A percentile compares a stretch with the other conserved stretches of the same genome.
Conservation (phyloP, 1,284 basidiomycete genomes). For the Stygiomarasmius scandens region DNA sequence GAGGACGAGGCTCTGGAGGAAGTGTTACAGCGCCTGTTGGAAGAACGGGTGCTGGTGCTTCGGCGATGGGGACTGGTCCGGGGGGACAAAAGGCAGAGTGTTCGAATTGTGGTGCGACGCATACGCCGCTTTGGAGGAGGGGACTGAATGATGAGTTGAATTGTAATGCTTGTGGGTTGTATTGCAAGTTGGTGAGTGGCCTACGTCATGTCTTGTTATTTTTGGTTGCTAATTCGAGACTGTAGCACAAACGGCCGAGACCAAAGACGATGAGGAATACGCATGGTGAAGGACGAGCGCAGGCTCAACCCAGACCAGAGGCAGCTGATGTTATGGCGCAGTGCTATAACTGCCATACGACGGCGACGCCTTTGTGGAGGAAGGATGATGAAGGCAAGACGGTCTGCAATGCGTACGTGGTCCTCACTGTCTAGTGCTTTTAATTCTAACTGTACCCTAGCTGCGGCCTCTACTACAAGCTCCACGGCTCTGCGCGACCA, state of each 20-base stretch:
- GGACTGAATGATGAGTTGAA: constrained; percentile 84
- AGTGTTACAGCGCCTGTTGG: constrained; percentile 2
- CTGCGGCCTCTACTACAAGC: constrained; percentile 63
- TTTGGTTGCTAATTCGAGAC: constrained; percentile 13
- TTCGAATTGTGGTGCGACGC: constrained; percentile 81
- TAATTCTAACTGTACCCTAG: constrained; percentile 24
- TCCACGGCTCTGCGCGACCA: constrained; percentile 78
- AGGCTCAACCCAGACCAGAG: constrained; percentile 60
- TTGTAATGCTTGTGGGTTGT: constrained; percentile 81
- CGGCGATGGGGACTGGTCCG: constrained; percentile 33
- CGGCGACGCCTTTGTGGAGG: constrained; percentile 88
- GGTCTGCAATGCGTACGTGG: constrained; percentile 83
- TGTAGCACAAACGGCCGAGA: constrained; percentile 77
- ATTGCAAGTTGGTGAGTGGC: constrained; percentile 71
- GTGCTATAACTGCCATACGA: constrained; percentile 90
- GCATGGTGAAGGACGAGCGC: constrained; percentile 67
- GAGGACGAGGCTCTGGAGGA: not conserved
- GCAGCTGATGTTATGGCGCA: constrained; percentile 66
- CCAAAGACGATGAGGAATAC: constrained; percentile 81
- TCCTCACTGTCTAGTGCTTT: constrained; percentile 29
- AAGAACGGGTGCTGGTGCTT: constrained; percentile 1
- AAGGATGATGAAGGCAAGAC: constrained; percentile 92
- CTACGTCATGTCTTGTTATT: constrained; percentile 28
- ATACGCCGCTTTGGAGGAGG: constrained; percentile 80
- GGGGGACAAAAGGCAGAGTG: constrained; percentile 84